phyloP scores from a whole-genome alignment of 352 stramenopile genomes.

The Phytopythium litorale region DNA sequence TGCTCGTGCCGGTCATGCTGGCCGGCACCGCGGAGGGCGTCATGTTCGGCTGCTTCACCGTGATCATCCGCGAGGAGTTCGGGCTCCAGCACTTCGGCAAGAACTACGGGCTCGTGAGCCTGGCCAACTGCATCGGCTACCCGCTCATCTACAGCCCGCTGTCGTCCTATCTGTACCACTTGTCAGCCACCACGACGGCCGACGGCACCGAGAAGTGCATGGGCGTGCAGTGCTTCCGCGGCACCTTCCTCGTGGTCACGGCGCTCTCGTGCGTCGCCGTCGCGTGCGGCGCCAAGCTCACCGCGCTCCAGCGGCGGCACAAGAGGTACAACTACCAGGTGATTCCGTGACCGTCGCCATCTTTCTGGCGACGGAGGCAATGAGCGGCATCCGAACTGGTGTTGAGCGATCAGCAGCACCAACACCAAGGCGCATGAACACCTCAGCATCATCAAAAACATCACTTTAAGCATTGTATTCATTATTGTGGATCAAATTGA shows the following conservation, averaged over 20 bases:
- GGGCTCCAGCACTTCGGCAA: conserved; percentile 76
- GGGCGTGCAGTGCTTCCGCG: conserved; percentile 52
- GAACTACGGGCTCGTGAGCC: conserved; percentile 78
- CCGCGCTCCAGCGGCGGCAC: conserved; percentile 26
- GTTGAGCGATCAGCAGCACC: too few relatives aligned
- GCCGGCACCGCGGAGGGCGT: conserved; percentile 69
- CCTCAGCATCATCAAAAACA: too few relatives aligned
- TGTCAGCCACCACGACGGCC: conserved; percentile 13
- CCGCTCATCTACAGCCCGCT: conserved; percentile 75
- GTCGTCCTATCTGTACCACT: conserved; percentile 71
- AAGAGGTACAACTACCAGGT: conserved; percentile 26
- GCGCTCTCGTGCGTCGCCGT: conserved; percentile 52
- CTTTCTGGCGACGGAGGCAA: too few relatives aligned
- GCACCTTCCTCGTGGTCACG: conserved; percentile 60
- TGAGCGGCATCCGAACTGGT: too few relatives aligned
- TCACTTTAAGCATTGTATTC: too few relatives aligned
- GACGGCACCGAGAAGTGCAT: conserved; percentile 52
- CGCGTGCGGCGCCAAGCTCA: conserved; percentile 42
- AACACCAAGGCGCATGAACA: too few relatives aligned
- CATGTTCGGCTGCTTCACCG: conserved; percentile 80
- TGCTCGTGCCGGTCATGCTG: conserved; percentile 54
- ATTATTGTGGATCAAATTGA: too few relatives aligned
- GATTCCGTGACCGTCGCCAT: conserved; percentile 12
- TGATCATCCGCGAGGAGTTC: conserved; percentile 80
- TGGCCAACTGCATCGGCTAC: conserved; percentile 82